Conservation (phyloP, 148 eudicot species). For the Rhododendron mucronatum region DNA sequence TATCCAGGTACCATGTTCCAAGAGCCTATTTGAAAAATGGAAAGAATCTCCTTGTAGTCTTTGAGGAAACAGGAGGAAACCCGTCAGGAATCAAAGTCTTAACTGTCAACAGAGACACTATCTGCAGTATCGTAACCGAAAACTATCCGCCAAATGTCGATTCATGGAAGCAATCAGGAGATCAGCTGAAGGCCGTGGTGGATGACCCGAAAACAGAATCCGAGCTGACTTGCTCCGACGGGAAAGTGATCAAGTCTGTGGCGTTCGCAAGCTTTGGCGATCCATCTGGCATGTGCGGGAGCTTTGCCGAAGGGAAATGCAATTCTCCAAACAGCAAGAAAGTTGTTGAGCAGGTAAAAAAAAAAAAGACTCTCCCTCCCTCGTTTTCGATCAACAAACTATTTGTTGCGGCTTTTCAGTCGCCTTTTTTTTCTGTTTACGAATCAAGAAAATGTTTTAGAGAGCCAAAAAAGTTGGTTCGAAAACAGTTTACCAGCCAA, state of each 20-base stretch:
- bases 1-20: slow-evolving; percentile 76
- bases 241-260: slow-evolving; percentile 34
- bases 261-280: slow-evolving; percentile 72
- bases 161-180: slow-evolving; percentile 43
- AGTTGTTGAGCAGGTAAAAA: slow-evolving; percentile 45
- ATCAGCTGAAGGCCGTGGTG: slow-evolving; percentile 15
- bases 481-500: too few relatives aligned
- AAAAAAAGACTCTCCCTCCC: background rate
- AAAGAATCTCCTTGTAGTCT: slow-evolving; percentile 65
- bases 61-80: slow-evolving; percentile 66
- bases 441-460: background rate
- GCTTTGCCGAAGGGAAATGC: slow-evolving; percentile 36
- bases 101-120: slow-evolving; percentile 52
- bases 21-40: slow-evolving; percentile 60
- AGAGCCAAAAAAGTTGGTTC: background rate
- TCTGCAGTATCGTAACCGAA: slow-evolving; percentile 56
- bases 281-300: slow-evolving; percentile 65
- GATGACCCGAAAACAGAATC: slow-evolving; percentile 36
- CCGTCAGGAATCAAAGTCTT: slow-evolving; percentile 44
- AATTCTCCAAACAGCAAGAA: slow-evolving; percentile 28
- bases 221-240: slow-evolving; percentile 42
- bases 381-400: background rate
- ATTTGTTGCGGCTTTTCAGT: background rate
- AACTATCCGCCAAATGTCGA: slow-evolving; percentile 39
- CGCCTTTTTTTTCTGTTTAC: background rate